Evolutionary conservation across 2,329 filamentous ascomycete genomes (phyloP).

Genomic region (Xylariaceae sp.): DNA sequence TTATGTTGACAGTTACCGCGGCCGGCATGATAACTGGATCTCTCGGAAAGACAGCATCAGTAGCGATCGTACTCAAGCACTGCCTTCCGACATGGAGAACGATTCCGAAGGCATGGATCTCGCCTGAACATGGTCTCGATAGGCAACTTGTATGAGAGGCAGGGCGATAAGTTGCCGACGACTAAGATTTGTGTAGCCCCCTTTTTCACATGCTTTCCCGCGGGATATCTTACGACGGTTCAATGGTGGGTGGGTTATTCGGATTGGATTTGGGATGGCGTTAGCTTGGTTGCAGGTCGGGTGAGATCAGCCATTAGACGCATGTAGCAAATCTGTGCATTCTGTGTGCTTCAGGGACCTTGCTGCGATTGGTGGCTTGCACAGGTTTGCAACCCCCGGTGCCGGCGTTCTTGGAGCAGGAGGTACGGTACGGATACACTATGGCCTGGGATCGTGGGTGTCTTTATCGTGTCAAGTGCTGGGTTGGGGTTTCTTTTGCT

Average conservation of each 20-base stretch:
- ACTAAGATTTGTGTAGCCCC: not conserved
- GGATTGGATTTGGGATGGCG: constrained; percentile 2
- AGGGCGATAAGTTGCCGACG: not conserved
- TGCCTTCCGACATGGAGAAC: constrained; percentile 52
- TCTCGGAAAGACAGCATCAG: constrained; percentile 56
- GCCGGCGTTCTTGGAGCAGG: constrained; percentile 6
- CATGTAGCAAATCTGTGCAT: not conserved
- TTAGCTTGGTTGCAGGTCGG: constrained; percentile 2
- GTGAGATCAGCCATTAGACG: not conserved
- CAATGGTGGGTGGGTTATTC: not conserved
- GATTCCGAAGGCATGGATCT: constrained; percentile 63
- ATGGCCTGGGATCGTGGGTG: not conserved
- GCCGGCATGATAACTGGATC: constrained; percentile 41
- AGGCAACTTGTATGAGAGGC: not conserved
- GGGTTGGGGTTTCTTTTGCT: not conserved
- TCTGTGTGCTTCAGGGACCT: constrained; percentile 1
- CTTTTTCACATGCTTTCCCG: not conserved
- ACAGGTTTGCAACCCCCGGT: not conserved
- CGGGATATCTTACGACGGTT: constrained; percentile 4
- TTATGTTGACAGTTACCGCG: constrained; percentile 49
- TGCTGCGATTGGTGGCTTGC: not conserved
- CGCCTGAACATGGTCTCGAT: constrained; percentile 25
- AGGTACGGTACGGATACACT: not conserved
- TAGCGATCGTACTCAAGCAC: constrained; percentile 54
- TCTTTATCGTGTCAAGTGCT: not conserved